Evolutionary conservation across 768 basidiomycete genomes (phyloP), one percentile per base, ranked within the genome.

Genomic region (Suillus occidentalis): DNA sequence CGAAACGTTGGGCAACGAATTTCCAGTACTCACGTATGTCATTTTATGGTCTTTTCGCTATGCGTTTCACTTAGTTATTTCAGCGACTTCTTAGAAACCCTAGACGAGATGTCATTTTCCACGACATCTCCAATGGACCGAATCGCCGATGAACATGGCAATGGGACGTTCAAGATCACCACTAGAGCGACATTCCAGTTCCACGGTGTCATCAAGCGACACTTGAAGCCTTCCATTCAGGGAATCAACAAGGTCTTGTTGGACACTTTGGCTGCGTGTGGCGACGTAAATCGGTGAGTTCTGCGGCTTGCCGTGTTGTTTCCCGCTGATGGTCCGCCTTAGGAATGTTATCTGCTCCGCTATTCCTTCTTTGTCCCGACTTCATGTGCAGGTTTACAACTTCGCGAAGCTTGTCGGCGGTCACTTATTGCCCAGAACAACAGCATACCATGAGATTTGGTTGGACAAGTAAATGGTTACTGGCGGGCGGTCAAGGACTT

Each of bases 151-250:
- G 93, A 95, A 76, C 94, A 95, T 76, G 97, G 95, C 7, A 91
- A 87, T 66, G 88, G 91, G 55, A 94, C 96, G 6, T 91, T 99
- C 81, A 99, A 99, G 83, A 89, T 99, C 68, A 99, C 97, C 56
- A 99, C 97, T 40, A 85, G 97, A 67, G 89, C 95, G 76, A 99
- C 97, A 12, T 99, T 99, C 90, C 97, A 99, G 79, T 99, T 97
- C 85, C 97, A 99, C 77, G 97, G 97, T 63, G 93, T 99, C 70
- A 94, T 99, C 82, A 99, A 99, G 83, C 85, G 85, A 67, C 95
- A 99, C 75, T 79, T 99, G 76, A 99, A 99, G 80, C 89, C 92
- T 37, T 92, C 95, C 20, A 98, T 99, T 68, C 96, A 97, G 80
- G 94, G 88, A 62, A 99, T 99, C 76, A 99, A 99, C 79, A 84